Evolutionary conservation across 2,329 filamentous ascomycete genomes (phyloP), one percentile per base, ranked within the genome.

Genomic region (Talaromyces sp.): DNA sequence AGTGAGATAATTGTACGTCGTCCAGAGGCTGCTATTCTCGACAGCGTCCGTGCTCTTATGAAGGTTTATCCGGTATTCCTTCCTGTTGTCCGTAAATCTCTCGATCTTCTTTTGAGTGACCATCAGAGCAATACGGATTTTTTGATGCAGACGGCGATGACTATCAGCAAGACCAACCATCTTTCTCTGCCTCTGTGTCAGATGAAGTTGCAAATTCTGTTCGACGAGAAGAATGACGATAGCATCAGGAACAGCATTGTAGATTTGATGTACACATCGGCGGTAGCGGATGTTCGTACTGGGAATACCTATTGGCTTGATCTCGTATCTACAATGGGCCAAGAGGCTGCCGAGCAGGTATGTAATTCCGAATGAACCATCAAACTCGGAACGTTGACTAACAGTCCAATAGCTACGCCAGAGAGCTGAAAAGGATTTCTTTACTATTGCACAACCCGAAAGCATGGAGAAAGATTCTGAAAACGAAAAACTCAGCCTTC

Each of bases 171-270:
- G 67, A 75, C 77, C 11, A 74, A 78, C 65, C 74, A 79, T 63
- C 79, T 81, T 65, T 81, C 79, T 10, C 72, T 81, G 31, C 77
- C 79, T 5, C 77, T 79, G 49, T 79, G 77, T 57, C 77, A 79
- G 54, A 67, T 80, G 65, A 80, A 80, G 64, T 70, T 81, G 11
- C 77, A 79, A 62, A 68, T 78, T n/a, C 68, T 79, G 17, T 78
- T 80, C 67, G 73, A 73, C 39, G 71, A 70, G 22, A 73, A 73
- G 25, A 66, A 73, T 9, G 69, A 70, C 19, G 67, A 70, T 8
- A 69, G 73, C 7, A 70, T 73, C 19, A 73, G 69, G 60, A 73
- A 70, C 43, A 71, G 67, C 27, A 73, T 81, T 31, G 72, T 79
- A 43, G 76, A 80, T 65, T 70, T 76, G 27, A 74, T 80, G 71